Conservation (phyloP, 1,284 basidiomycete genomes). For the Austroboletus novae-zelandiae region DNA sequence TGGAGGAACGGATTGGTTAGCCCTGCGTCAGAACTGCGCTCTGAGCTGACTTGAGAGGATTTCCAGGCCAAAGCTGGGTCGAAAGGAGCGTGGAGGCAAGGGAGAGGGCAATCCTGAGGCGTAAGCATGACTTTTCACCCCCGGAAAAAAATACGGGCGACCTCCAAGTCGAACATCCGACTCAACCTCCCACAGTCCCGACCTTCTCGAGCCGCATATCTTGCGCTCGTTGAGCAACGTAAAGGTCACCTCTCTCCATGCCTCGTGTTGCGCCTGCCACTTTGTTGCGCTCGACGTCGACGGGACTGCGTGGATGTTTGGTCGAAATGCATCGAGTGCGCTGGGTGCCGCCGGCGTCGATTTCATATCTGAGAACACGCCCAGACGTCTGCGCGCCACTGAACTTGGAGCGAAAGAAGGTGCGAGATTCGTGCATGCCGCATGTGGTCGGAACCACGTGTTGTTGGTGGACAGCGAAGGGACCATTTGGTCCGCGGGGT, state of each 20-base stretch:
- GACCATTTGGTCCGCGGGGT: slow-evolving; percentile 80
- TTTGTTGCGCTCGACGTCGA: slow-evolving; percentile 72
- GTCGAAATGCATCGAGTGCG: slow-evolving; percentile 66
- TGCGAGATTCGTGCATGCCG: slow-evolving; percentile 76
- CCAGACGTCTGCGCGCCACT: slow-evolving; percentile 56
- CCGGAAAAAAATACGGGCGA: neutral
- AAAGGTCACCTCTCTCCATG: slow-evolving; percentile 67
- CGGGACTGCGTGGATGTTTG: slow-evolving; percentile 85
- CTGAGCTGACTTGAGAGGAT: slow-evolving; percentile 19
- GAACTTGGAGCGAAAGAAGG: slow-evolving; percentile 61
- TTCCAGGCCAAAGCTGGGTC: slow-evolving; percentile 61
- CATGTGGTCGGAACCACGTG: slow-evolving; percentile 80
- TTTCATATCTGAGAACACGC: slow-evolving; percentile 69
- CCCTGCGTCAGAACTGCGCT: neutral
- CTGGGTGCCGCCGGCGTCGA: slow-evolving; percentile 57
- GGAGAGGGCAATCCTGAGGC: slow-evolving; percentile 43
- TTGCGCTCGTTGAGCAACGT: slow-evolving; percentile 85
- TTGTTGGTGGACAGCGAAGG: slow-evolving; percentile 82
- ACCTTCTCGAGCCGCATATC: slow-evolving; percentile 84
- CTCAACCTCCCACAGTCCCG: slow-evolving; percentile 42
- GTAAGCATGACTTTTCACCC: slow-evolving; percentile 22
- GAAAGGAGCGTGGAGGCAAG: slow-evolving; percentile 55
- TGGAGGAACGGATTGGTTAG: slow-evolving; percentile 84
- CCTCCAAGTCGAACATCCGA: neutral
- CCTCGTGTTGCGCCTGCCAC: slow-evolving; percentile 72